A percentile compares a stretch with the other conserved stretches of the same genome.
Conservation (phyloP, 108 stramenopile genomes). For the Pseudonitzschia delicatissima region DNA sequence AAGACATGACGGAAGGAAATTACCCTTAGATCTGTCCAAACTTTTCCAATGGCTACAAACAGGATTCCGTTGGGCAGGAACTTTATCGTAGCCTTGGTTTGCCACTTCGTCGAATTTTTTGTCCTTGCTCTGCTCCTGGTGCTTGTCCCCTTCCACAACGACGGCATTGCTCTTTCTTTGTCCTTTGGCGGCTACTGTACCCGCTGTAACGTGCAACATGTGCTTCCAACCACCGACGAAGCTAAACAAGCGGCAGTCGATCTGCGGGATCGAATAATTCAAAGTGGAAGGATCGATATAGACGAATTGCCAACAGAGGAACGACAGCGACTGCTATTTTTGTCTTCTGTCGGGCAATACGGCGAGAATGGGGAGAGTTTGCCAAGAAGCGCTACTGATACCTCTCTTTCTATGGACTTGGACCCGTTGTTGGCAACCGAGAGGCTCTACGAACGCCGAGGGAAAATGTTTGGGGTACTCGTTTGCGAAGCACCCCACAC, state of each 20-base stretch:
- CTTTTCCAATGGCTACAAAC: no score
- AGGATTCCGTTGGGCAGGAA: no score
- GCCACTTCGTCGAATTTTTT: no score
- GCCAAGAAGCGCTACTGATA: background rate
- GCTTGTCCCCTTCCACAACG: no score
- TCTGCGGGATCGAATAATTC: background rate
- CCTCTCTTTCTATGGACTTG: background rate
- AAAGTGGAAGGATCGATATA: conserved; percentile 1
- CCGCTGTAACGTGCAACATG: background rate
- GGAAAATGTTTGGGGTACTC: conserved; percentile 4
- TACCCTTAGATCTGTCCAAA: no score
- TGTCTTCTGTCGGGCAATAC: background rate
- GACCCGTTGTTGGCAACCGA: background rate
- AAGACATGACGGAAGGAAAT: no score
- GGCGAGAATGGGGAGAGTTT: background rate
- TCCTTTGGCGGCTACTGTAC: conserved; percentile 4
- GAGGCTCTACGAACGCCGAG: conserved; percentile 1
- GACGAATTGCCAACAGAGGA: background rate
- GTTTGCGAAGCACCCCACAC: background rate
- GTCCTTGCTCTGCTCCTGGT: no score
- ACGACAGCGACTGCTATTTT: background rate
- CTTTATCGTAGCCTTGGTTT: no score
- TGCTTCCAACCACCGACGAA: background rate
- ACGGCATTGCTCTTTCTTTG: background rate
- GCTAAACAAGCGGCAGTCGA: background rate